Evolutionary conservation across 2,329 filamentous ascomycete species (phyloP).

Genomic region (Arthroderma sp.): DNA sequence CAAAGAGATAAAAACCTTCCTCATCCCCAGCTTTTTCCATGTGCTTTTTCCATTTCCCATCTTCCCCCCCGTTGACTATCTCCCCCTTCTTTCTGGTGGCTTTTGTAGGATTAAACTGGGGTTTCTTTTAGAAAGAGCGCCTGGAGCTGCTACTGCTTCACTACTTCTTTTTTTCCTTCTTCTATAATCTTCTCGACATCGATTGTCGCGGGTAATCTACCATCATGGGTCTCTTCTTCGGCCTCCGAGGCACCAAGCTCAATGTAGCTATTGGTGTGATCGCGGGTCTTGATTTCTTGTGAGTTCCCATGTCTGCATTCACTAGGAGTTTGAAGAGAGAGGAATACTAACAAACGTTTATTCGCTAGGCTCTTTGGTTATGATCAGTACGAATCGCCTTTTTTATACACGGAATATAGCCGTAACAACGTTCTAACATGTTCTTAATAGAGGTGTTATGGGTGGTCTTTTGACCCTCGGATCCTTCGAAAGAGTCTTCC

Average conservation of each 20-base stretch:
- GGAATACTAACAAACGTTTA: too few species aligned
- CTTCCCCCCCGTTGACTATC: not conserved
- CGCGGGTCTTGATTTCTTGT: constrained; percentile 59
- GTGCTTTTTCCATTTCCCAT: constrained; percentile 1
- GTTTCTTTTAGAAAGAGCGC: too few species aligned
- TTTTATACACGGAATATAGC: not conserved
- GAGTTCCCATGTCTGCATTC: not conserved
- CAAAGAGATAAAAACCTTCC: not conserved
- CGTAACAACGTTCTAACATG: constrained; percentile 5
- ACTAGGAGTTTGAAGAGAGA: too few species aligned
- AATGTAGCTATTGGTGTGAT: constrained; percentile 58
- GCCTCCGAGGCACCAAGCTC: constrained; percentile 51
- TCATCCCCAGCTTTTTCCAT: constrained; percentile 1
- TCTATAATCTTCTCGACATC: too few species aligned
- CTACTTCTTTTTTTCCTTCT: too few species aligned
- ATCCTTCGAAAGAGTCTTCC: constrained; percentile 45
- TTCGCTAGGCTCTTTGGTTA: constrained; percentile 38
- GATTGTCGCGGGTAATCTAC: too few species aligned
- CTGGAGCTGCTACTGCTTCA: too few species aligned
- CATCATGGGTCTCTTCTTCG: constrained; percentile 39
- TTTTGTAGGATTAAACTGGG: too few species aligned
- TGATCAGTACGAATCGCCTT: constrained; percentile 41
- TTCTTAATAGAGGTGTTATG: constrained; percentile 46
- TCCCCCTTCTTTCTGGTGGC: not conserved
- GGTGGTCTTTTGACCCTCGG: constrained; percentile 59